Base-by-base conservation (phyloP, 164 flowering plant species). In the Berberis thunbergii region DNA sequence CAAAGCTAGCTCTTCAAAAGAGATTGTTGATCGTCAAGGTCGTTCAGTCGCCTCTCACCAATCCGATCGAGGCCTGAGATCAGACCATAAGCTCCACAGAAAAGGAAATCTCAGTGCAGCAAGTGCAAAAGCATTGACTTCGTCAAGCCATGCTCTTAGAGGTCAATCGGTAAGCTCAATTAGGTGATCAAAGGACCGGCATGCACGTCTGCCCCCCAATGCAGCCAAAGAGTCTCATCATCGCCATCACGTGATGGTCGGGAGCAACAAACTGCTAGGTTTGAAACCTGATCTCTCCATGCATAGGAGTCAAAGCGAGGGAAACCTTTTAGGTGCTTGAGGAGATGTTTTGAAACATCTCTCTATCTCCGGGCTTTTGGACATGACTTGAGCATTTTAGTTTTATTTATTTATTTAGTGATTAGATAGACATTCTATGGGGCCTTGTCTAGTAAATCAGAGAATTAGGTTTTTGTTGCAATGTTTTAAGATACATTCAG, bases 231-330 rank as follows among this genome's bases (percentile, higher is more conserved):
- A 70, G 53, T 54, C 77, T 38, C 59, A 53, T 49, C 70, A 62
- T 45, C 68, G 61, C 3, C 67, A 74, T 50, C 70, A 66, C 2
- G 49, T 73, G 63, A 46, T 63, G 52, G 84, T 81, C 62, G 46
- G 72, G 1, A 45, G 74, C 63, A 83, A 70, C 79, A 78, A 69
- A 54, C 41, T 75, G 43, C 41, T 60, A 52, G 67, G 61, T 74
- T 49, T 76, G 26, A 26, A 26, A 9, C 81, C 52, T 6, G 81
- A 75, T 48, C 62, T 72, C n/a, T 76, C 82, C 1, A 81, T 88
- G 65, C 85, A 76, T 41, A 75, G 89, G 54, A 86, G 88, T 68
- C 86, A 81, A 4, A 88, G 96, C 69, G 96, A 82, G 75, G 94
- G 92, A 41, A 79, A 77, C 54, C 75, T 88, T n/a, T 81, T 77